Evolutionary conservation across 306 rosid species (phyloP).

Genomic region (Rosa lucieae): DNA sequence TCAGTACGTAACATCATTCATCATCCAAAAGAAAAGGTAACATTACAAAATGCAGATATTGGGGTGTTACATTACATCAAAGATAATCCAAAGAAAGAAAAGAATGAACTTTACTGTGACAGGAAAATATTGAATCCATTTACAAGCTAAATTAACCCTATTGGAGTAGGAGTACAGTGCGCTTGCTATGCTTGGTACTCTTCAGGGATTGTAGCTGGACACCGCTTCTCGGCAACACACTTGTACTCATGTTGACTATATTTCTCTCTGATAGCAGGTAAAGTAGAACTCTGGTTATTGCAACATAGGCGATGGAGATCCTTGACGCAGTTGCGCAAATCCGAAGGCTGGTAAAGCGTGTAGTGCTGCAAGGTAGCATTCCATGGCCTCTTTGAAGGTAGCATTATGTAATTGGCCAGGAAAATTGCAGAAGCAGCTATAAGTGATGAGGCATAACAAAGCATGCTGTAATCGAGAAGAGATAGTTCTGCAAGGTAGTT

Average conservation of each 20-base stretch:
- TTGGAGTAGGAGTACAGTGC: background rate
- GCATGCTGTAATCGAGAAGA: constrained; percentile 81
- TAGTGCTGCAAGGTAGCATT: constrained; percentile 53
- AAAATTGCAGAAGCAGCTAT: constrained; percentile 84
- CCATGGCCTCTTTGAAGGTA: constrained; percentile 78
- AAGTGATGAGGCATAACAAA: constrained; percentile 70
- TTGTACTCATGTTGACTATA: constrained; percentile 79
- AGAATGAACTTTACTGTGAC: no score
- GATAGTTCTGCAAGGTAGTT: constrained; percentile 79
- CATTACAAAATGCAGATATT: no score
- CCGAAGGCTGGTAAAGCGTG: constrained; percentile 45
- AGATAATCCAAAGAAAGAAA: no score
- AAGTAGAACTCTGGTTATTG: constrained; percentile 23
- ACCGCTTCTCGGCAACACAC: constrained; percentile 71
- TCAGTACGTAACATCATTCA: no score
- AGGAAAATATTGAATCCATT: background rate
- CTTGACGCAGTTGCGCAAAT: constrained; percentile 36
- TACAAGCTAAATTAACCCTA: background rate
- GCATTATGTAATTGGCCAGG: constrained; percentile 65
- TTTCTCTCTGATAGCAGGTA: constrained; percentile 51
- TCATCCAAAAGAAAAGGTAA: no score
- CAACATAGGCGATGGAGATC: constrained; percentile 50
- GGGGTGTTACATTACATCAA: background rate
- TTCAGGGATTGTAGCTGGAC: constrained; percentile 62
- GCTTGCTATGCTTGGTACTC: constrained; percentile 49